phyloP scores from a whole-genome alignment of 1,284 basidiomycete species.

The Heterobasidion parviporum region DNA sequence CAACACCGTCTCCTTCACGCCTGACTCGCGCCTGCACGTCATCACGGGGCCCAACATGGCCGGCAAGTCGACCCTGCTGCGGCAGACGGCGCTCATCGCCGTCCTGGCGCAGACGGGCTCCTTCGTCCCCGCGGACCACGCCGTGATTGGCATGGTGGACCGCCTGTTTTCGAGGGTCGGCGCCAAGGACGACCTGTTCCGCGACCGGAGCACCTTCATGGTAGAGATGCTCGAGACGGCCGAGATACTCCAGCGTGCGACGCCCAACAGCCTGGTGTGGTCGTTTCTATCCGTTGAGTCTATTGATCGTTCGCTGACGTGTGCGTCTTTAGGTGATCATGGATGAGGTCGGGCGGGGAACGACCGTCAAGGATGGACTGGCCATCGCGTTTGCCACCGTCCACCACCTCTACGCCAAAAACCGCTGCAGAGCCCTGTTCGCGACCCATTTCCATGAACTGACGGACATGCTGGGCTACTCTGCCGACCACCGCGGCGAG shows the following conservation, averaged over 20 bases:
- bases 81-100: slow-evolving; percentile 85
- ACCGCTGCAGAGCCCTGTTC: slow-evolving; percentile 80
- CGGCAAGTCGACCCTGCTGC: slow-evolving; percentile 87
- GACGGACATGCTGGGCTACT: slow-evolving; percentile 73
- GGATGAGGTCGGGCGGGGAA: slow-evolving; percentile 96
- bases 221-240: slow-evolving; percentile 86
- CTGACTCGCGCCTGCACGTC: slow-evolving; percentile 59
- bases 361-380: slow-evolving; percentile 86
- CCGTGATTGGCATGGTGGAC: slow-evolving; percentile 82
- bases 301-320: not conserved
- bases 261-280: slow-evolving; percentile 69
- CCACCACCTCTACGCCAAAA: slow-evolving; percentile 71
- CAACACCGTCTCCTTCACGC: slow-evolving; percentile 66
- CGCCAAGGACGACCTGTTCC: slow-evolving; percentile 91
- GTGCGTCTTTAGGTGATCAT: slow-evolving; percentile 72
- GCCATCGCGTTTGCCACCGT: slow-evolving; percentile 91
- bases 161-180: slow-evolving; percentile 92
- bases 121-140: slow-evolving; percentile 84
- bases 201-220: slow-evolving; percentile 92
- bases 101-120: slow-evolving; percentile 91
- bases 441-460: slow-evolving; percentile 98
- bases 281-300: not conserved
- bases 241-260: slow-evolving; percentile 77
- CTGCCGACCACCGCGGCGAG: slow-evolving; percentile 27
- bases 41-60: slow-evolving; percentile 98